phyloP scores from a whole-genome alignment of 2,329 filamentous ascomycete genomes.

The Myrmaecium sp. region DNA sequence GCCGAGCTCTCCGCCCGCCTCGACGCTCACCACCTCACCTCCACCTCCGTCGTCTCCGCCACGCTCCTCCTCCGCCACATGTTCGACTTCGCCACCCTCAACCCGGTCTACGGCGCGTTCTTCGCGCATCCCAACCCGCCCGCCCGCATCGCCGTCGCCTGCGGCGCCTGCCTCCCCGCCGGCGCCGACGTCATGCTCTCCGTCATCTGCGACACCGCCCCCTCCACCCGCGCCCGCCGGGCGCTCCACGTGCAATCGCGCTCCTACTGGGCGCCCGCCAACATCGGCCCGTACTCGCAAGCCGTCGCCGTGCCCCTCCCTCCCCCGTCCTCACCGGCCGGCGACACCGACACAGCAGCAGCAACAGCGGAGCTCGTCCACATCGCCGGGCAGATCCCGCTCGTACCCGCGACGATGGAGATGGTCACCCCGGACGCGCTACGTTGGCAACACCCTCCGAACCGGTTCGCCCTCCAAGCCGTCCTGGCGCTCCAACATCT shows the following conservation, averaged over 20 bases:
- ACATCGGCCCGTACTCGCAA: constrained; percentile 95
- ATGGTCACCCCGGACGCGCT: constrained; percentile 22
- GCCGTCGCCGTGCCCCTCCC: constrained; percentile 43
- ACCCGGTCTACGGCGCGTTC: constrained; percentile 55
- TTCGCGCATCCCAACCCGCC: constrained; percentile 69
- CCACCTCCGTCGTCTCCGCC: constrained; percentile 22
- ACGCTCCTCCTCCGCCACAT: constrained; percentile 62
- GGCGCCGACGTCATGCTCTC: constrained; percentile 45
- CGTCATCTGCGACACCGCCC: constrained; percentile 15
- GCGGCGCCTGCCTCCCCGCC: constrained; percentile 47
- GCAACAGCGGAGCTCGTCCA: constrained; percentile 32
- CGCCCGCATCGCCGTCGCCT: constrained; percentile 66
- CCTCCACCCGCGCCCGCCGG: constrained; percentile 13
- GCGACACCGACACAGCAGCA: constrained; percentile 6
- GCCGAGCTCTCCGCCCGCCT: constrained; percentile 15
- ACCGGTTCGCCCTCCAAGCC: constrained; percentile 38
- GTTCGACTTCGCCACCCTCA: constrained; percentile 60
- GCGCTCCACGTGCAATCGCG: constrained; percentile 79
- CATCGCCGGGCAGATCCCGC: constrained; percentile 80
- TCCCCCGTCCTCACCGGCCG: no score
- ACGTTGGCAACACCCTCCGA: constrained; percentile 7
- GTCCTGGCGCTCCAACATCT: constrained; percentile 74
- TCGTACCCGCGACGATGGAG: constrained; percentile 65
- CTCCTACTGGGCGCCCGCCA: constrained; percentile 95
- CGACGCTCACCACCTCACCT: constrained; percentile 9